These are phyloP conservation scores for Suhomyces wounanorum DNA, from an alignment of 1,139 yeast species.

Conservation along the genomic window DNA sequence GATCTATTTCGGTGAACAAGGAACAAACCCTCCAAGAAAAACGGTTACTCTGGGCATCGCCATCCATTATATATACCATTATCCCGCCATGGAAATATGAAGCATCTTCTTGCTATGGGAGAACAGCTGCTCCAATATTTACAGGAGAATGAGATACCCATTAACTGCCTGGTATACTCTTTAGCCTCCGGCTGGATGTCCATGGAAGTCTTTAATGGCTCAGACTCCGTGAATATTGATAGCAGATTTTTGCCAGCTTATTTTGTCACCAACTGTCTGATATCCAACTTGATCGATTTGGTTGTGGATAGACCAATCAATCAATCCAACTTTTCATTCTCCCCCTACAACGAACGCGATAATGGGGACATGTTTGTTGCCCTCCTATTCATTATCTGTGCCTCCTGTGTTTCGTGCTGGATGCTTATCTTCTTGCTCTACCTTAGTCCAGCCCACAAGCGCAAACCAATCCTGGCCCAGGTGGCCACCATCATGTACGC, in stretches of 20 bases:
- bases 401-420: constrained; percentile 52
- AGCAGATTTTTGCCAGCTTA: constrained; percentile 39
- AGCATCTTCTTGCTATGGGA: constrained; percentile 19
- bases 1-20: not conserved
- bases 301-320: constrained; percentile 12
- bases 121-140: constrained; percentile 24
- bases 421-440: constrained; percentile 51
- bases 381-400: constrained; percentile 43
- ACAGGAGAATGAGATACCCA: constrained; percentile 24
- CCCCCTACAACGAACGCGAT: constrained; percentile 32
- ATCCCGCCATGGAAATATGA: constrained; percentile 6
- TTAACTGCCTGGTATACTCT: constrained; percentile 43
- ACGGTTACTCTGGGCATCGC: constrained; percentile 2
- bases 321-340: constrained; percentile 3
- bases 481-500: constrained; percentile 50
- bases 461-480: constrained; percentile 50
- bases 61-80: constrained; percentile 1
- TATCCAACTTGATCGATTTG: constrained; percentile 18
- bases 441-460: constrained; percentile 44
- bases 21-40: constrained; percentile 5
- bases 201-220: constrained; percentile 21
- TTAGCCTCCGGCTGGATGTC: constrained; percentile 34
- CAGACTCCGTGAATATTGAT: constrained; percentile 20
- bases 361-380: constrained; percentile 50
- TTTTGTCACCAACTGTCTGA: constrained; percentile 46